Percentiles rank a stretch among this genome's conserved stretches.
Evolutionary conservation across 306 rosid genomes (phyloP).

Genomic region (Pachyrhizus erosus): DNA sequence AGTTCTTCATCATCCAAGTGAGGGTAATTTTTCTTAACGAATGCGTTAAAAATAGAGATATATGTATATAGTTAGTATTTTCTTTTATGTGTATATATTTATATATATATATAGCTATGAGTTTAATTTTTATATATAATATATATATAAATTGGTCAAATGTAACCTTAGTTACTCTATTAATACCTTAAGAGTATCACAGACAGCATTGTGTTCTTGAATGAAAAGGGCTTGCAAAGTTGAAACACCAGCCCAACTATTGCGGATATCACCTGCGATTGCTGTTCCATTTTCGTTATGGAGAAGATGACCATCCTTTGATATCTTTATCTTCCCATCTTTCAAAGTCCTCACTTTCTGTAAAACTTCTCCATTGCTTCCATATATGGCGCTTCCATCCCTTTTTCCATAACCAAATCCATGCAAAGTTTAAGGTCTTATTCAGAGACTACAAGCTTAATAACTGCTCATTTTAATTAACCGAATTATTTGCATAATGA

Average conservation of each 20-base stretch:
- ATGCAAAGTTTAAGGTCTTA: not conserved
- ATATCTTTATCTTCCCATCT: constrained; percentile 67
- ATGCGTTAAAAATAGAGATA: not conserved
- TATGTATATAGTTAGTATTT: not conserved
- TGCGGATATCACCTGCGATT: constrained; percentile 61
- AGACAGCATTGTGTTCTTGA: constrained; percentile 64
- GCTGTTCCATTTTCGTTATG: constrained; percentile 59
- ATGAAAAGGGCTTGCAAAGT: constrained; percentile 62
- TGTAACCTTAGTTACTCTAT: not conserved
- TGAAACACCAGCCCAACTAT: constrained; percentile 75
- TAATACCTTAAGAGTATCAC: constrained; percentile 67
- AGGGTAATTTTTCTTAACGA: constrained; percentile 45
- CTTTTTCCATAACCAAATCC: constrained; percentile 24
- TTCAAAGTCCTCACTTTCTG: constrained; percentile 52
- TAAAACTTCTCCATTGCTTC: constrained; percentile 53
- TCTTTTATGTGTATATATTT: not conserved
- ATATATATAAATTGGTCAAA: too few species aligned
- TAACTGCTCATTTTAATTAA: not conserved
- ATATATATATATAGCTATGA: not conserved
- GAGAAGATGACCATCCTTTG: constrained; percentile 51
- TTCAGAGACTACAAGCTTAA: not conserved
- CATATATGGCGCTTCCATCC: constrained; percentile 72
- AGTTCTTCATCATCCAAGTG: constrained; percentile 55
- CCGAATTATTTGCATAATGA: not conserved
- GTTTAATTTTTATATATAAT: not conserved